Conservation (phyloP, 2,329 filamentous ascomycete genomes). For the Fusarium concolor region DNA sequence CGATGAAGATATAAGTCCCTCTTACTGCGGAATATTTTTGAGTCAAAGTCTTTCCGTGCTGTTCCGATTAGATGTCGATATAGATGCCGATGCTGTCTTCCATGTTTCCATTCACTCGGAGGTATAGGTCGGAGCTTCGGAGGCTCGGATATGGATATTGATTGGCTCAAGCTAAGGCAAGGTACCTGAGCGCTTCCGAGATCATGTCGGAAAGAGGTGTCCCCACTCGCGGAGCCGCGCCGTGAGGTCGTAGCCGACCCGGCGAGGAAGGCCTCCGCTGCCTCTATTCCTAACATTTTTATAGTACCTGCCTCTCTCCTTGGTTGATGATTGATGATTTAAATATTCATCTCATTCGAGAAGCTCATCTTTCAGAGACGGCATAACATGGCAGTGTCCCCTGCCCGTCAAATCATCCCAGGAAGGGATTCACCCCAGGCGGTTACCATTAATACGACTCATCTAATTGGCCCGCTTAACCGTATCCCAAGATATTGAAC, state of each 20-base stretch:
- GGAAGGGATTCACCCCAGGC: background rate
- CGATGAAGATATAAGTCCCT: background rate
- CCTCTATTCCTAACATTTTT: background rate
- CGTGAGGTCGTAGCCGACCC: conserved; percentile 15
- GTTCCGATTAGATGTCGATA: conserved; percentile 13
- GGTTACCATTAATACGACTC: background rate
- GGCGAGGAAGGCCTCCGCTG: conserved; percentile 5
- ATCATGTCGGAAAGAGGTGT: background rate
- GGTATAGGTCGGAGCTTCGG: conserved; percentile 42
- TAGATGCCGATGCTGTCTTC: conserved; percentile 7
- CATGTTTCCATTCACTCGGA: conserved; percentile 34
- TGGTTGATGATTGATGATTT: no score
- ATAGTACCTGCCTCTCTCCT: background rate
- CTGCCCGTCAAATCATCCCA: background rate
- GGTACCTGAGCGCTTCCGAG: conserved; percentile 17
- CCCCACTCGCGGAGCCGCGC: conserved; percentile 39
- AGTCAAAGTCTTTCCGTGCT: background rate
- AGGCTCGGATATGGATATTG: conserved; percentile 31
- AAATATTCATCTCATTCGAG: no score
- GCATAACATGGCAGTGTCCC: conserved; percentile 4
- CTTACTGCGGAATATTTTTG: background rate
- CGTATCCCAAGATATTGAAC: background rate
- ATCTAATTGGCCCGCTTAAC: conserved; percentile 22
- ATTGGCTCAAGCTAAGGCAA: conserved; percentile 6
- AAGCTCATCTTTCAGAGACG: no score